Conservation (phyloP, 2,329 filamentous ascomycete genomes). For the Xylariomycetidae sp. region DNA sequence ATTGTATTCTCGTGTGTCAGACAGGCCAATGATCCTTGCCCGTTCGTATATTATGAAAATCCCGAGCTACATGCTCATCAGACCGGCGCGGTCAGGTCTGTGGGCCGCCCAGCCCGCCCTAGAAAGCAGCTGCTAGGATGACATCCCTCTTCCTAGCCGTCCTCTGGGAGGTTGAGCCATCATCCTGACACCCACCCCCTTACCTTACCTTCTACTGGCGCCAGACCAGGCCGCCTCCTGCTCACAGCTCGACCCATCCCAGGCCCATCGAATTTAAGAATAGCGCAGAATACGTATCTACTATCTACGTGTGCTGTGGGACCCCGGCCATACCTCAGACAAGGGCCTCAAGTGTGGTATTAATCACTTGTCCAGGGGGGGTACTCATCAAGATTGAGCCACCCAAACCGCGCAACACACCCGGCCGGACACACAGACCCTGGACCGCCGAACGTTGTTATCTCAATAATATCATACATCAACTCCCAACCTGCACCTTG, state of each 20-base stretch:
- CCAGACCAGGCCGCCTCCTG: constrained; percentile 23
- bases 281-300: too few species aligned
- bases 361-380: too few species aligned
- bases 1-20: constrained; percentile 47
- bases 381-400: constrained; percentile 22
- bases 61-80: constrained; percentile 24
- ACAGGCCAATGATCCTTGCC: constrained; percentile 43
- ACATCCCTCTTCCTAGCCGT: too few species aligned
- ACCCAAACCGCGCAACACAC: constrained; percentile 30
- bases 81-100: constrained; percentile 21
- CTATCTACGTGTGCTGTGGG: constrained; percentile 24
- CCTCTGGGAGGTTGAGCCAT: too few species aligned
- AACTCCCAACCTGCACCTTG: constrained; percentile 22
- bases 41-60: constrained; percentile 46
- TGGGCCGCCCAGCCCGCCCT: constrained; percentile 22
- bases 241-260: too few species aligned
- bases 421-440: constrained; percentile 21
- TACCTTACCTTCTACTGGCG: constrained; percentile 5
- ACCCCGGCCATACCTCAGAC: constrained; percentile 26
- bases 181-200: neutral
- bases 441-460: constrained; percentile 19
- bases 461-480: constrained; percentile 17
- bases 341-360: too few species aligned
- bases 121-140: too few species aligned
- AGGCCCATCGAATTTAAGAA: constrained; percentile 31